Percentiles rank a stretch among this genome's conserved stretches.
phyloP scores from a whole-genome alignment of 805 yeast genomes.

The Yarrowia bubula region DNA sequence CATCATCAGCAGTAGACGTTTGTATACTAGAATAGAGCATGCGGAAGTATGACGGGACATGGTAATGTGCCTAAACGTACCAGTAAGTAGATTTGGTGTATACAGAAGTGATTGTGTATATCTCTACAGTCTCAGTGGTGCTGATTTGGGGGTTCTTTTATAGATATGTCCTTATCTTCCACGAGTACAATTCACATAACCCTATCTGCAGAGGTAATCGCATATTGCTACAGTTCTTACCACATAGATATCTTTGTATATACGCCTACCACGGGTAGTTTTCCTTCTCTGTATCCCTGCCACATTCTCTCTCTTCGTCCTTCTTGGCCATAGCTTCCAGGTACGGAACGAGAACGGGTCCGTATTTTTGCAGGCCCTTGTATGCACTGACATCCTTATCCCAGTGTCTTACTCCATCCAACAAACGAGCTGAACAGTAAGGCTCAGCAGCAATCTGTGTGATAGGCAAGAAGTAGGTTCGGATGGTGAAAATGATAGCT shows the following conservation, averaged over 20 bases:
- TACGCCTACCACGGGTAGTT: conserved; percentile 2
- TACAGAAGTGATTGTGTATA: no score
- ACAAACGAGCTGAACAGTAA: background rate
- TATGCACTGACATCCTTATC: conserved; percentile 57
- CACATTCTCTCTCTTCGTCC: conserved; percentile 37
- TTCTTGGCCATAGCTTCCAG: conserved; percentile 48
- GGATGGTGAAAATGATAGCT: background rate
- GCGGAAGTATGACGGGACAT: no score
- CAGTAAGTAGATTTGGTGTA: no score
- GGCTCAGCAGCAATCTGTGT: conserved; percentile 5
- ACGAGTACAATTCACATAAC: no score
- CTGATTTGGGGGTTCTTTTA: no score
- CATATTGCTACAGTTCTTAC: no score
- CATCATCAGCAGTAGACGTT: conserved; percentile 9
- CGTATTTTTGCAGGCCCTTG: conserved; percentile 56
- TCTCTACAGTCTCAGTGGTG: no score
- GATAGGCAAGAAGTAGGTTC: conserved; percentile 9
- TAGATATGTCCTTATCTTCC: no score
- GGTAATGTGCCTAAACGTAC: no score
- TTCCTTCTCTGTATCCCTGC: conserved; percentile 1
- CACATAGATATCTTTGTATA: background rate
- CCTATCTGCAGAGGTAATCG: no score
- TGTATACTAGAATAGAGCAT: background rate
- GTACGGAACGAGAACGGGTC: conserved; percentile 55
- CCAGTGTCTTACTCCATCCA: conserved; percentile 62